phyloP scores from a whole-genome alignment of 306 rosid species.

The Macrotyloma uniflorum region DNA sequence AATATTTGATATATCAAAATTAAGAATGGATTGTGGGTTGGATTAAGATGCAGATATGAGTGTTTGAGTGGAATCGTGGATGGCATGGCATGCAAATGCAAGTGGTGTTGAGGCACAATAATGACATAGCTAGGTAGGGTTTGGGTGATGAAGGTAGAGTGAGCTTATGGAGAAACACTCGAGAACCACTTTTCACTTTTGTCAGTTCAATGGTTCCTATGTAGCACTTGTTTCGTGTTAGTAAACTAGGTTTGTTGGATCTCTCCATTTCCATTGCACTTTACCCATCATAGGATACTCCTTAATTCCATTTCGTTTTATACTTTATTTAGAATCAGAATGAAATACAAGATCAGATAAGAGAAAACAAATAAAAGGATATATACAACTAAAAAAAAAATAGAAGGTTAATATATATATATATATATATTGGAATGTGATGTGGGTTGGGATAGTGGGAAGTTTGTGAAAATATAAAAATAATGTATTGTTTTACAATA shows the following conservation, averaged over 20 bases:
- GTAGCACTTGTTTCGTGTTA: slow-evolving; percentile 14
- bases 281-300: neutral
- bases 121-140: slow-evolving; percentile 7
- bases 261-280: too few relatives aligned
- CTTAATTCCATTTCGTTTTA: neutral
- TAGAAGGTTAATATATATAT: too few relatives aligned
- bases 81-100: neutral
- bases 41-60: too few relatives aligned
- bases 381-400: too few relatives aligned
- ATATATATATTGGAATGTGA: too few relatives aligned
- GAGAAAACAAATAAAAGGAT: neutral
- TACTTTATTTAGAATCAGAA: neutral
- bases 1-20: too few relatives aligned
- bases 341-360: neutral
- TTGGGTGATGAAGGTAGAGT: slow-evolving; percentile 20
- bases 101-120: neutral
- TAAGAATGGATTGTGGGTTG: too few relatives aligned
- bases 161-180: slow-evolving; percentile 6
- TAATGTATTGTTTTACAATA: too few relatives aligned
- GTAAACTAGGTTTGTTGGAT: neutral
- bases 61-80: neutral
- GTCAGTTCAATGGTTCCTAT: slow-evolving; percentile 31
- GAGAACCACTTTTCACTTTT: slow-evolving; percentile 23
- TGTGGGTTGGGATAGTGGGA: too few relatives aligned
- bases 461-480: too few relatives aligned